phyloP scores from a whole-genome alignment of 768 basidiomycete genomes.

The Xerocomus spinulosus region DNA sequence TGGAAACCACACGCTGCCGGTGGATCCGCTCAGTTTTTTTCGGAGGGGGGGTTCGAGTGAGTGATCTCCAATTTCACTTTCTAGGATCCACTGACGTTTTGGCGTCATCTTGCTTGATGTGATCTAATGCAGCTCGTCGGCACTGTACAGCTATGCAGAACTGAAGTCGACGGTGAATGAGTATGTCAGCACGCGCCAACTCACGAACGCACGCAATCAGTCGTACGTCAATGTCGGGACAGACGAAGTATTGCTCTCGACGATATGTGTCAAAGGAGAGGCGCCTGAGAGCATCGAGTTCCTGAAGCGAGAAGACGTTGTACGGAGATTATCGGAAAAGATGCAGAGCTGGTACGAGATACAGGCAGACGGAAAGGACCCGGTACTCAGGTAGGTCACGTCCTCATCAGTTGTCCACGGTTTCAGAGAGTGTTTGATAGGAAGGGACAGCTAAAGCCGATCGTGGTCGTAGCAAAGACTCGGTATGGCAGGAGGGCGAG shows the following conservation, averaged over 20 bases:
- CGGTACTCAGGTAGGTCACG: constrained; percentile 50
- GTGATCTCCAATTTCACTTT: constrained; percentile 19
- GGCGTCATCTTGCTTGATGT: background rate
- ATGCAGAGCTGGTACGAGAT: constrained; percentile 83
- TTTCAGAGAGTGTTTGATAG: constrained; percentile 33
- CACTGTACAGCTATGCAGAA: constrained; percentile 53
- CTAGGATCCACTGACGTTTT: background rate
- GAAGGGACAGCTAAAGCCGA: constrained; percentile 71
- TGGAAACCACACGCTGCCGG: constrained; percentile 66
- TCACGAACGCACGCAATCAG: constrained; percentile 64
- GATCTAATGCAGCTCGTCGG: constrained; percentile 38
- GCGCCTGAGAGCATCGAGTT: constrained; percentile 40
- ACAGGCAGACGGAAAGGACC: constrained; percentile 48
- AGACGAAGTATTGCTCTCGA: constrained; percentile 41
- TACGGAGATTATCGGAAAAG: constrained; percentile 46
- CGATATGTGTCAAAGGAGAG: constrained; percentile 35
- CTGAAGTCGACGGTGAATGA: constrained; percentile 53
- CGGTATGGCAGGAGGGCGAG: constrained; percentile 76
- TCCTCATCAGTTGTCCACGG: background rate
- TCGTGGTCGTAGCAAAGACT: constrained; percentile 64
- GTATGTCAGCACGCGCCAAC: constrained; percentile 57
- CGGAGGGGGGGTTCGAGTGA: constrained; percentile 58
- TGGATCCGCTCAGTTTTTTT: constrained; percentile 54
- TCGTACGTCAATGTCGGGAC: constrained; percentile 59
- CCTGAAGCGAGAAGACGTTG: constrained; percentile 62